Conservation (phyloP, 2,329 filamentous ascomycete species). For the Aspergillus uvarum region DNA sequence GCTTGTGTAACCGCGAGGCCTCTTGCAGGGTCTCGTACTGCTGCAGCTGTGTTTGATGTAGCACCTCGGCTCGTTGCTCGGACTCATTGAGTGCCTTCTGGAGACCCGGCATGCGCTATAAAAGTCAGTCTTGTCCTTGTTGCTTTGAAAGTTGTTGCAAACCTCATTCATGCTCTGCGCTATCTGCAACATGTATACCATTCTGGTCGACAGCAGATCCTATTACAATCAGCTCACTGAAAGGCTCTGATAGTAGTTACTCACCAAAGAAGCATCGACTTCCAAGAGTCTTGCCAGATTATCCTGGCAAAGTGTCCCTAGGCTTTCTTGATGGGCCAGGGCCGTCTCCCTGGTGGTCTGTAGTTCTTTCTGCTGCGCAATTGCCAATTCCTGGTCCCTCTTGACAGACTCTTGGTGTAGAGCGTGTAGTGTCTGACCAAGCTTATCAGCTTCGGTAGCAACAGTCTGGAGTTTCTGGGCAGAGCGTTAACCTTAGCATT, state of each 20-base stretch:
- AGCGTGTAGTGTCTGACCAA: slow-evolving; percentile 27
- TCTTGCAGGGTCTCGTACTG: slow-evolving; percentile 33
- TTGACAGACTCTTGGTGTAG: slow-evolving; percentile 30
- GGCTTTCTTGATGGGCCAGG: slow-evolving; percentile 30
- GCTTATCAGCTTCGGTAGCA: slow-evolving; percentile 21
- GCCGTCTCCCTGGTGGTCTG: slow-evolving; percentile 30
- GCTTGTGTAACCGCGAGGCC: slow-evolving; percentile 29
- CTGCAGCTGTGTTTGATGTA: slow-evolving; percentile 35
- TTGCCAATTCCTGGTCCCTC: slow-evolving; percentile 28
- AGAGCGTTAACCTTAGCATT: slow-evolving; percentile 15
- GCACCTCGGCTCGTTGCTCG: slow-evolving; percentile 30
- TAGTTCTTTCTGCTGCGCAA: slow-evolving; percentile 28
- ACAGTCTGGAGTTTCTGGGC: slow-evolving; percentile 33
- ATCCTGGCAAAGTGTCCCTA: slow-evolving; percentile 33
- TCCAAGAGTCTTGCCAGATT: slow-evolving; percentile 31
- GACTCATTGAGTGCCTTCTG: slow-evolving; percentile 35
- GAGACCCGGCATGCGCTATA: slow-evolving; percentile 38
- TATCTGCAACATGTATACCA: slow-evolving; percentile 33
- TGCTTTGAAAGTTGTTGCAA: neutral
- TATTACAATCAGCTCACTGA: slow-evolving; percentile 17
- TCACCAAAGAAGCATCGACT: slow-evolving; percentile 39
- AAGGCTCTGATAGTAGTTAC: neutral
- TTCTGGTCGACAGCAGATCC: slow-evolving; percentile 33
- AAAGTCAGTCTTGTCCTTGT: slow-evolving; percentile 19
- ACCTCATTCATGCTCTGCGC: slow-evolving; percentile 37